Conservation (phyloP, 2,329 filamentous ascomycete genomes). For the Phaeophleospora eucalypticola region DNA sequence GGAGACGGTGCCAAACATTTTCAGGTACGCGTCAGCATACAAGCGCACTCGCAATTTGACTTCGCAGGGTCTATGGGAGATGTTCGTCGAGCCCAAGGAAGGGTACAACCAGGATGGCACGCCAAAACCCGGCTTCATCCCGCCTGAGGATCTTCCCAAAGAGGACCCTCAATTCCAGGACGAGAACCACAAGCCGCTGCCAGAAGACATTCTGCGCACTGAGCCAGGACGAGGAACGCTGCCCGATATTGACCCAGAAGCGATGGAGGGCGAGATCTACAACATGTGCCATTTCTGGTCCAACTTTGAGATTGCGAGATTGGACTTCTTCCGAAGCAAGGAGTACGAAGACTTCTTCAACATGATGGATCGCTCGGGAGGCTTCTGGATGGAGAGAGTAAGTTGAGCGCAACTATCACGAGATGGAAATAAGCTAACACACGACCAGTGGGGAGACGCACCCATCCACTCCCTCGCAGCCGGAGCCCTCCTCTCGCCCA, state of each 20-base stretch:
- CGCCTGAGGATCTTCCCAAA: conserved; percentile 39
- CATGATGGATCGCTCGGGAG: conserved; percentile 97
- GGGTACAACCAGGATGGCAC: conserved; percentile 47
- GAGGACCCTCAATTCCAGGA: conserved; percentile 59
- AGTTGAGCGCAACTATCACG: conserved; percentile 29
- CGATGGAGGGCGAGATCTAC: conserved; percentile 96
- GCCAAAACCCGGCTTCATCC: conserved; percentile 46
- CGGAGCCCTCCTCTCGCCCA: conserved; percentile 73
- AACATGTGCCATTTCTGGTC: conserved; percentile 99
- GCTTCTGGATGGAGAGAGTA: conserved; percentile 99
- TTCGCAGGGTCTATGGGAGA: conserved; percentile 94
- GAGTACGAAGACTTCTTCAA: conserved; percentile 97
- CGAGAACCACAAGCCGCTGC: conserved; percentile 63
- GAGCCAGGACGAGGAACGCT: conserved; percentile 67
- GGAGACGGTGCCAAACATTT: conserved; percentile 97
- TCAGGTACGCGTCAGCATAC: conserved; percentile 97
- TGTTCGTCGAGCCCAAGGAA: conserved; percentile 83
- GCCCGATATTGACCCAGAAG: conserved; percentile 81
- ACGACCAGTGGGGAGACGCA: conserved; percentile 85
- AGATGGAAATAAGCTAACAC: conserved; percentile 35
- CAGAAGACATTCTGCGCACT: conserved; percentile 74
- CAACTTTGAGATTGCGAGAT: conserved; percentile 94
- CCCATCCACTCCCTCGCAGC: conserved; percentile 97
- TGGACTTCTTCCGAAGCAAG: conserved; percentile 96
- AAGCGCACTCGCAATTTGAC: conserved; percentile 87